Conservation (phyloP, 176 grass and related monocot genomes). For the Sorghum bicolor region Sorghum_bicolor_NCBIv3 NC_012871.2:71108001-71108500, state of each 20-base stretch:
- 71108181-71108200: constrained; percentile 6
- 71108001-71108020: background rate
- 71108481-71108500: too few species aligned
- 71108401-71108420: too few species aligned
- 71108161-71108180: background rate
- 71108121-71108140: background rate
- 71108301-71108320: constrained; percentile 44
- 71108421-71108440: background rate
- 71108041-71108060: background rate
- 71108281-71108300: constrained; percentile 86
- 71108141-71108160: background rate
- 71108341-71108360: constrained; percentile 48
- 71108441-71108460: background rate
- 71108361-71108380: too few species aligned
- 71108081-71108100: background rate
- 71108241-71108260: constrained; percentile 78
- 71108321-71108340: constrained; percentile 37
- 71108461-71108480: background rate
- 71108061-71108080: background rate
- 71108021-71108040: background rate
- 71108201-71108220: background rate
- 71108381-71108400: too few species aligned
- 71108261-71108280: constrained; percentile 87
- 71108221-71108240: constrained; percentile 69
- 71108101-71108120: background rate